These are phyloP conservation scores for Rostrohypoxylon terebratum DNA, from an alignment of 495 filamentous ascomycete genomes.

Conservation along the genomic window DNA sequence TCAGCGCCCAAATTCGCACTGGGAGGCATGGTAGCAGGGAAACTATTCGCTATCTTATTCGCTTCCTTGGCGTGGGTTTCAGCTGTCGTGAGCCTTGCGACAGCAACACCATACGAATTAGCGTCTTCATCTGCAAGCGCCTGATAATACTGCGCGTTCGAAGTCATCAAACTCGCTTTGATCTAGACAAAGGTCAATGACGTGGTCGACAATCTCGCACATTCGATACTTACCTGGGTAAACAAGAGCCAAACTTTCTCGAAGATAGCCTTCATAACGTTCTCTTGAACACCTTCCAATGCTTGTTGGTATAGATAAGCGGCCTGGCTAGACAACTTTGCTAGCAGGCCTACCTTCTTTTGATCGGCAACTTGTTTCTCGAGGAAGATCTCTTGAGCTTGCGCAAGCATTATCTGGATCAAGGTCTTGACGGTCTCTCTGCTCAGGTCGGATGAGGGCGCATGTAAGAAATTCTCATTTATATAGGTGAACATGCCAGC, in stretches of 20 bases:
- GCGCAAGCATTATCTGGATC: constrained; percentile 91
- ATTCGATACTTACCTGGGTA: constrained; percentile 69
- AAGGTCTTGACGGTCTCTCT: constrained; percentile 94
- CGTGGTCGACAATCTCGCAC: not conserved
- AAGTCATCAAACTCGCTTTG: constrained; percentile 86
- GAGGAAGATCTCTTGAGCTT: constrained; percentile 95
- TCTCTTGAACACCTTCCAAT: constrained; percentile 89
- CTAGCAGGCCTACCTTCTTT: constrained; percentile 92
- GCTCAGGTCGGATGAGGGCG: constrained; percentile 93
- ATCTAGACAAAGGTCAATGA: constrained; percentile 58
- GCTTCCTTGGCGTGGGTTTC: constrained; percentile 82
- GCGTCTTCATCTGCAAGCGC: constrained; percentile 90
- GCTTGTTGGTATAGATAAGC: constrained; percentile 89
- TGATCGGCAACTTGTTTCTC: constrained; percentile 94
- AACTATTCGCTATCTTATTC: constrained; percentile 77
- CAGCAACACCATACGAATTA: constrained; percentile 86
- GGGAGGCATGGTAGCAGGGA: constrained; percentile 81
- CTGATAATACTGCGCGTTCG: constrained; percentile 93
- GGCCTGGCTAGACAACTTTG: constrained; percentile 92
- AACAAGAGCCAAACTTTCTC: constrained; percentile 94
- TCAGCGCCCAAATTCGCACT: constrained; percentile 88
- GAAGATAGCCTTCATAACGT: constrained; percentile 90
- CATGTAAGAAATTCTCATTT: constrained; percentile 98
- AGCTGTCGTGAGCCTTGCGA: constrained; percentile 84
- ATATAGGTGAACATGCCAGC: constrained; percentile 99